A percentile compares a stretch with the other conserved stretches of the same genome.
Conservation (phyloP, 2,329 filamentous ascomycete species). For the Trichoderma endophyticum region DNA sequence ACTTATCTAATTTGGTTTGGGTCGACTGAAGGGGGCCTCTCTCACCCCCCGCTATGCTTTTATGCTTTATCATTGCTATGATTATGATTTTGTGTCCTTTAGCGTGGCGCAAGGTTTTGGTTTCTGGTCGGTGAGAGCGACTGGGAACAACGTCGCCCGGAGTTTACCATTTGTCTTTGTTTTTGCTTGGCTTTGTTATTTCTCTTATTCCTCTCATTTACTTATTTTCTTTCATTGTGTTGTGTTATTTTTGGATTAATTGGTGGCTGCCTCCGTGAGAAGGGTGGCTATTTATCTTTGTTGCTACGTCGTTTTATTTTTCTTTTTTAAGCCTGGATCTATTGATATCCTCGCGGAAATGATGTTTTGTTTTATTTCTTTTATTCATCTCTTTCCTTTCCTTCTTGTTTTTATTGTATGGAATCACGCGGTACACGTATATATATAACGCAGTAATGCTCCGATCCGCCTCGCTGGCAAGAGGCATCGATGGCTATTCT, state of each 20-base stretch:
- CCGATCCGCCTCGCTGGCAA: background rate
- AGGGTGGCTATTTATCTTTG: background rate
- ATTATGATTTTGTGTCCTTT: slow-evolving; percentile 15
- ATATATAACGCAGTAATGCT: background rate
- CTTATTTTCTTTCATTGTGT: background rate
- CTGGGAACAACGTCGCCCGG: slow-evolving; percentile 28
- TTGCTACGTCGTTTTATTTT: background rate
- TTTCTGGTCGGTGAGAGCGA: slow-evolving; percentile 40
- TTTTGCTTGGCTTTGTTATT: background rate
- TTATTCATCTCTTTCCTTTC: background rate
- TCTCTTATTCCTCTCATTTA: background rate
- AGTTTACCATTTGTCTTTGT: background rate
- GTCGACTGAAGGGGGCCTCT: background rate
- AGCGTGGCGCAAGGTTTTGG: slow-evolving; percentile 30
- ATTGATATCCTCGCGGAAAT: background rate
- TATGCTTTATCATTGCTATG: background rate
- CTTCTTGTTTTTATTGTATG: background rate
- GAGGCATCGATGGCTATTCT: background rate
- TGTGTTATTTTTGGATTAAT: background rate
- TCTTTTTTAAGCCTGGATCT: background rate
- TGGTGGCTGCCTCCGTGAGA: background rate
- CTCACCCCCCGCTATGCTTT: background rate
- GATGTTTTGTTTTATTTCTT: background rate
- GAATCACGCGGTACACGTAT: background rate
- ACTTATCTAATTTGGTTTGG: slow-evolving; percentile 6